phyloP scores from a whole-genome alignment of 192 early-diverging fungal genomes.

The Podila epigama region DNA sequence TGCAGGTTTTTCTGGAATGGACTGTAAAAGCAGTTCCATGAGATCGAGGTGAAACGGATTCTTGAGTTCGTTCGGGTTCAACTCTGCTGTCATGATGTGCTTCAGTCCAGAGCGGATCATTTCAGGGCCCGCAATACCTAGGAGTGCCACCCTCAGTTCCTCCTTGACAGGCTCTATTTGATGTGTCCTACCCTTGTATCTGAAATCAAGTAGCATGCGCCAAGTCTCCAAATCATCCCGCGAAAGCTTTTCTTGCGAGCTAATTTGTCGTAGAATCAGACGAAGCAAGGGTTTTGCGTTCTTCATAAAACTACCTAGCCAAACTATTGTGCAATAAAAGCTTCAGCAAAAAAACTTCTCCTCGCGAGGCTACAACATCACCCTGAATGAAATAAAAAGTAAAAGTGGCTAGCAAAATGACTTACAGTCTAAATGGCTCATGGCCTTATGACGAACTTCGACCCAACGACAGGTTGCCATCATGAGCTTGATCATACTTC shows the following conservation, averaged over 20 bases:
- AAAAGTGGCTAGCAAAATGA: not conserved
- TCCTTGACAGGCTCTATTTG: constrained; percentile 45
- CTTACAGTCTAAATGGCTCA: constrained; percentile 46
- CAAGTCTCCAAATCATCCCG: constrained; percentile 37
- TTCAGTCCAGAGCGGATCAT: constrained; percentile 27
- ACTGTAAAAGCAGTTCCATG: constrained; percentile 38
- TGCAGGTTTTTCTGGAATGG: constrained; percentile 31
- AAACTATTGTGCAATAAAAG: constrained; percentile 10
- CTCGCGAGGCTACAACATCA: no score
- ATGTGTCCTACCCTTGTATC: constrained; percentile 33
- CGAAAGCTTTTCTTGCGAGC: constrained; percentile 15
- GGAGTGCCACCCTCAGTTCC: constrained; percentile 28
- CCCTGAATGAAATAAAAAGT: not conserved
- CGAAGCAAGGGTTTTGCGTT: constrained; percentile 31
- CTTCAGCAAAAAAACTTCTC: not conserved
- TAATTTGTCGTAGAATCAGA: constrained; percentile 27
- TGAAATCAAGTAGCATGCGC: constrained; percentile 36
- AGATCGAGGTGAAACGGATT: constrained; percentile 42
- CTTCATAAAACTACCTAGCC: constrained; percentile 39
- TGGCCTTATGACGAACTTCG: constrained; percentile 39
- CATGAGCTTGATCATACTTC: constrained; percentile 45
- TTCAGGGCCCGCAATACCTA: constrained; percentile 17
- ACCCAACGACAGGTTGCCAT: constrained; percentile 42
- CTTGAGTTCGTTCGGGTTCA: constrained; percentile 47
- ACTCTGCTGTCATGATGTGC: constrained; percentile 33